Conservation (phyloP, 1,284 basidiomycete species). For the Exsudoporus floridanus region DNA sequence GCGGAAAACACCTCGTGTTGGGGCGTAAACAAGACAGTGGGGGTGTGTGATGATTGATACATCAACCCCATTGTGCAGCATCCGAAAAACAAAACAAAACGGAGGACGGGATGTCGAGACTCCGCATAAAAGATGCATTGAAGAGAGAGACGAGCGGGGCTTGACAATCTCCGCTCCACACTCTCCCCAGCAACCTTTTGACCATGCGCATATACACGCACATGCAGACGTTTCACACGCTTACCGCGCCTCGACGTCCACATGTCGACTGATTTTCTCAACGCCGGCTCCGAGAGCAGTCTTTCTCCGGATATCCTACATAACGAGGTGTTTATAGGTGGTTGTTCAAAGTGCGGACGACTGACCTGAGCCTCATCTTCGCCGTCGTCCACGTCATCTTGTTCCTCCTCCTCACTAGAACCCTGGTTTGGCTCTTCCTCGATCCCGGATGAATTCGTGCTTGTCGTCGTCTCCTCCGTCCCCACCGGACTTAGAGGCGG, state of each 20-base stretch:
- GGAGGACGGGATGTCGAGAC: neutral
- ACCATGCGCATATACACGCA: neutral
- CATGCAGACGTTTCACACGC: neutral
- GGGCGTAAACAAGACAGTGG: neutral
- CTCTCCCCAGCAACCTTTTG: slow-evolving; percentile 1
- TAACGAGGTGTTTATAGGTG: slow-evolving; percentile 15
- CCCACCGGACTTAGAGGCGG: slow-evolving; percentile 12
- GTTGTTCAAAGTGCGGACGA: neutral
- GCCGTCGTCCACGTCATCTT: slow-evolving; percentile 36
- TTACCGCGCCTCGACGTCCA: slow-evolving; percentile 23
- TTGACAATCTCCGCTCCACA: slow-evolving; percentile 6
- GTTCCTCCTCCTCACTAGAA: slow-evolving; percentile 31
- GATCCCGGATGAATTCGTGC: slow-evolving; percentile 9
- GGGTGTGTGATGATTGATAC: neutral
- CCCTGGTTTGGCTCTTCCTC: slow-evolving; percentile 13
- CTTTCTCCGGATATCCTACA: slow-evolving; percentile 34
- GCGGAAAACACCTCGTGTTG: neutral
- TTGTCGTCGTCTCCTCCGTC: slow-evolving; percentile 11
- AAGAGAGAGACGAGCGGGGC: slow-evolving; percentile 12
- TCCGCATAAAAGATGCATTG: slow-evolving; percentile 1
- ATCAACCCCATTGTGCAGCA: neutral
- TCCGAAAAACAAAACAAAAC: neutral
- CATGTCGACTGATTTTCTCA: slow-evolving; percentile 68
- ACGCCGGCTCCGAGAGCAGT: slow-evolving; percentile 61
- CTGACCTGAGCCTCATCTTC: slow-evolving; percentile 44